phyloP scores from a whole-genome alignment of 306 rosid species.

The Acacia crassicarpa region DNA sequence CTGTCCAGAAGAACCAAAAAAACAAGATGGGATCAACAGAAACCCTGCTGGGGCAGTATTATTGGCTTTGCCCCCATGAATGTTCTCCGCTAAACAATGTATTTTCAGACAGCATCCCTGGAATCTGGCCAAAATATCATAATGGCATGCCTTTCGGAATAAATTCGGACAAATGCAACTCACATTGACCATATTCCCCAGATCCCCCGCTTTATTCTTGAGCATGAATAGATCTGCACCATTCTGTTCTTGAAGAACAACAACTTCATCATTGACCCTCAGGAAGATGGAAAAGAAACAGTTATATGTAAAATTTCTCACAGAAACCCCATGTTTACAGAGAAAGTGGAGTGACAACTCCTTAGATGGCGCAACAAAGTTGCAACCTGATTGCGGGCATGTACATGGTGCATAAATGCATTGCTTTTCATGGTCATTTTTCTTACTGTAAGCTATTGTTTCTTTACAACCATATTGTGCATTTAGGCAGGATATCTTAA shows the following conservation, averaged over 20 bases:
- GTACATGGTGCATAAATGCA: conserved; percentile 52
- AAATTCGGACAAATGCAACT: conserved; percentile 45
- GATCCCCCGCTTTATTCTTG: neutral
- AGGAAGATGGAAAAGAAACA: conserved; percentile 25
- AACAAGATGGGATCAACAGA: conserved; percentile 44
- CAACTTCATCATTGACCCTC: neutral
- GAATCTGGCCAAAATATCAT: conserved; percentile 35
- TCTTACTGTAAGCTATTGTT: conserved; percentile 28
- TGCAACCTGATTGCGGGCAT: conserved; percentile 51
- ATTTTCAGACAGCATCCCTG: conserved; percentile 34
- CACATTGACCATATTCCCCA: conserved; percentile 43
- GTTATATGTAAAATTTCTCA: conserved; percentile 34
- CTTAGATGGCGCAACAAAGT: conserved; percentile 36
- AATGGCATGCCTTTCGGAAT: conserved; percentile 7
- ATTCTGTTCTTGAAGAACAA: conserved; percentile 46
- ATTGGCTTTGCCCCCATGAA: neutral
- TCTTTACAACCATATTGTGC: conserved; percentile 51
- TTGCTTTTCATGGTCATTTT: conserved; percentile 40
- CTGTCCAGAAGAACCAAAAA: conserved; percentile 29
- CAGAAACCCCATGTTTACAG: conserved; percentile 28
- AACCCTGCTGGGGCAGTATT: conserved; percentile 27
- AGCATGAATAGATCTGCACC: conserved; percentile 46
- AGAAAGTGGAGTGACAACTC: conserved; percentile 42
- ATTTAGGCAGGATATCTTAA: conserved; percentile 47
- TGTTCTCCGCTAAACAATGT: conserved; percentile 32